phyloP scores from a whole-genome alignment of 768 basidiomycete species.

The Leucocoprinus sp. region DNA sequence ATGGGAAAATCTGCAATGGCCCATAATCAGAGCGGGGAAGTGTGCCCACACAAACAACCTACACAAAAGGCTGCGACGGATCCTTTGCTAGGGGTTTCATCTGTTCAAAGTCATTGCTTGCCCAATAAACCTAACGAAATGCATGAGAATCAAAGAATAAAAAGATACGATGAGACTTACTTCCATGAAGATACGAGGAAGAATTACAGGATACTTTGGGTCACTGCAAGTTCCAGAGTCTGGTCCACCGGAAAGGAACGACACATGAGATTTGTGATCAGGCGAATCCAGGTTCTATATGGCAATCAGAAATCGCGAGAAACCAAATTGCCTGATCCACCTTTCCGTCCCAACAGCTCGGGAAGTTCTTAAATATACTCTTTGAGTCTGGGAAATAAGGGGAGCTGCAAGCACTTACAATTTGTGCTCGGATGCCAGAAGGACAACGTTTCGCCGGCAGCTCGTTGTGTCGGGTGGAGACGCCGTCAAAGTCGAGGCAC shows the following conservation, averaged over 20 bases:
- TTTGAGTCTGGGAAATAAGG: background rate
- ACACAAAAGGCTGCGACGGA: slow-evolving; percentile 45
- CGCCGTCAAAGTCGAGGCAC: slow-evolving; percentile 39
- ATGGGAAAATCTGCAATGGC: slow-evolving; percentile 30
- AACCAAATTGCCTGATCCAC: slow-evolving; percentile 16
- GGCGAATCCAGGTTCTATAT: slow-evolving; percentile 36
- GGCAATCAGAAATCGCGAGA: background rate
- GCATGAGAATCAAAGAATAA: background rate
- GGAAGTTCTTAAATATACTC: slow-evolving; percentile 34
- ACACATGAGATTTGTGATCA: slow-evolving; percentile 46
- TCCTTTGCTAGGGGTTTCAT: slow-evolving; percentile 36
- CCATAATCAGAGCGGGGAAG: background rate
- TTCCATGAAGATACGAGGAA: slow-evolving; percentile 47
- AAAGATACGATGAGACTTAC: slow-evolving; percentile 19
- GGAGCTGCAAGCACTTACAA: slow-evolving; percentile 25
- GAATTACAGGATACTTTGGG: slow-evolving; percentile 33
- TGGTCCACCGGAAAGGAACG: slow-evolving; percentile 37
- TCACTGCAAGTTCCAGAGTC: slow-evolving; percentile 42
- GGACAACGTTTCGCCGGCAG: slow-evolving; percentile 34
- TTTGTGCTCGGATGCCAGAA: slow-evolving; percentile 40
- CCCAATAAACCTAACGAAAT: slow-evolving; percentile 37
- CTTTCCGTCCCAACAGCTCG: slow-evolving; percentile 51
- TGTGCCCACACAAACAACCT: slow-evolving; percentile 15
- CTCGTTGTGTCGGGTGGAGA: slow-evolving; percentile 28
- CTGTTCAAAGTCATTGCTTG: slow-evolving; percentile 25